Percentiles rank a stretch among this genome's conserved stretches.
These are phyloP conservation scores for Coemansia guatemalensis DNA, from an alignment of 192 early-diverging fungal genomes.

Conservation along the genomic window DNA sequence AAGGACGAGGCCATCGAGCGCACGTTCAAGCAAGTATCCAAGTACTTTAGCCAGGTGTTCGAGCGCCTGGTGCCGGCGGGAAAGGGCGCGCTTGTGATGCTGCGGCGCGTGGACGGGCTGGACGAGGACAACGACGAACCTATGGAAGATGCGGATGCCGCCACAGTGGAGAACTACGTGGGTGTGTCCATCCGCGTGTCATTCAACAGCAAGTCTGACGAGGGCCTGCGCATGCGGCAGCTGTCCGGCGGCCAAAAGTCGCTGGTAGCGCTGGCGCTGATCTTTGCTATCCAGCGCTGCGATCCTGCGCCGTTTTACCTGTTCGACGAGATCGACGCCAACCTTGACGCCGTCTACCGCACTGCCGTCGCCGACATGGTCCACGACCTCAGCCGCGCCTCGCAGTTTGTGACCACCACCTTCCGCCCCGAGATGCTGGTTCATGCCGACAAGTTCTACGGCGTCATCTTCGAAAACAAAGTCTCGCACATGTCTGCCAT, in stretches of 20 bases:
- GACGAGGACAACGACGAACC: constrained; percentile 42
- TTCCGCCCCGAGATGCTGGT: constrained; percentile 95
- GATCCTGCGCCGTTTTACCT: constrained; percentile 99
- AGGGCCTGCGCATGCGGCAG: constrained; percentile 90
- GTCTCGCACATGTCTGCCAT: constrained; percentile 84
- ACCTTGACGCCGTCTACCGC: constrained; percentile 92
- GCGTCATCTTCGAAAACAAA: constrained; percentile 95
- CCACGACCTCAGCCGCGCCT: constrained; percentile 76
- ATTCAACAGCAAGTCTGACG: constrained; percentile 87
- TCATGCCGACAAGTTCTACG: constrained; percentile 94
- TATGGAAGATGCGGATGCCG: constrained; percentile 41
- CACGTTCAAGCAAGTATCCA: constrained; percentile 91
- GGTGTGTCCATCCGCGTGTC: constrained; percentile 93
- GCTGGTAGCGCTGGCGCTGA: constrained; percentile 92
- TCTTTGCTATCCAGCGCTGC: constrained; percentile 98
- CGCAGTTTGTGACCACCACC: constrained; percentile 98
- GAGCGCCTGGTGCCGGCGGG: constrained; percentile 87
- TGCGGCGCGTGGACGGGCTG: constrained; percentile 60
- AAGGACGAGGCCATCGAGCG: constrained; percentile 98
- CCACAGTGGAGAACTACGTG: constrained; percentile 76
- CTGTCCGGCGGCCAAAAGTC: constrained; percentile 98
- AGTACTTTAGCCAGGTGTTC: constrained; percentile 88
- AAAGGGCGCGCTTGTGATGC: constrained; percentile 82
- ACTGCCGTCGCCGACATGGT: constrained; percentile 95
- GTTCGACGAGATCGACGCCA: constrained; percentile 99